These are phyloP conservation scores for Alternaria panax DNA, from an alignment of 2,329 filamentous ascomycete genomes.

Conservation along the genomic window DNA sequence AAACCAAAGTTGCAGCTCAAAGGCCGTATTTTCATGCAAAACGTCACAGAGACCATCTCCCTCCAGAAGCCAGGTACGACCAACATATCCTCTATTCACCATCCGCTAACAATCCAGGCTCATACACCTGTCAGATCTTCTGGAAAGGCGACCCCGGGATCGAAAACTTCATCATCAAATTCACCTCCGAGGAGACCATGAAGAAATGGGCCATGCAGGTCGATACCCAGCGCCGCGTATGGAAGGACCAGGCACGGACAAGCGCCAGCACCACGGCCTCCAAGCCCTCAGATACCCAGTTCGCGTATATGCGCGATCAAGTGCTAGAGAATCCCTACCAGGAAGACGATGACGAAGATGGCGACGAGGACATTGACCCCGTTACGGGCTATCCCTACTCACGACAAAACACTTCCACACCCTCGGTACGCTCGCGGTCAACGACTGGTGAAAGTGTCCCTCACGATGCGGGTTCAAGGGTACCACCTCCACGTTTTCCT, in stretches of 20 bases:
- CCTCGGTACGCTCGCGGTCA: conserved; percentile 77
- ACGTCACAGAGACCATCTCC: conserved; percentile 93
- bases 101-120: conserved; percentile 62
- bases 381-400: conserved; percentile 56
- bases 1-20: conserved; percentile 87
- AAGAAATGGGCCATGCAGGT: conserved; percentile 88
- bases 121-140: conserved; percentile 95
- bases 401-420: conserved; percentile 75
- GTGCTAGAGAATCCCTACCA: conserved; percentile 84
- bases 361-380: conserved; percentile 57
- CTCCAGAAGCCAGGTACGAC: conserved; percentile 82
- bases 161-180: conserved; percentile 95
- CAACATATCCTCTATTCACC: background rate
- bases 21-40: conserved; percentile 98
- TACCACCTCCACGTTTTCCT: conserved; percentile 76
- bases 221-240: conserved; percentile 72
- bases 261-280: conserved; percentile 56
- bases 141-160: conserved; percentile 97
- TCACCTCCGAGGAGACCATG: conserved; percentile 89
- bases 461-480: conserved; percentile 57
- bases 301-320: conserved; percentile 78
- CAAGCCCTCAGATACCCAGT: conserved; percentile 71
- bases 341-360: conserved; percentile 64
- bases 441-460: conserved; percentile 74
- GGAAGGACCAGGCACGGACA: conserved; percentile 60